phyloP scores from a whole-genome alignment of 495 filamentous ascomycete genomes.

The Schizothecium vesticola region DNA sequence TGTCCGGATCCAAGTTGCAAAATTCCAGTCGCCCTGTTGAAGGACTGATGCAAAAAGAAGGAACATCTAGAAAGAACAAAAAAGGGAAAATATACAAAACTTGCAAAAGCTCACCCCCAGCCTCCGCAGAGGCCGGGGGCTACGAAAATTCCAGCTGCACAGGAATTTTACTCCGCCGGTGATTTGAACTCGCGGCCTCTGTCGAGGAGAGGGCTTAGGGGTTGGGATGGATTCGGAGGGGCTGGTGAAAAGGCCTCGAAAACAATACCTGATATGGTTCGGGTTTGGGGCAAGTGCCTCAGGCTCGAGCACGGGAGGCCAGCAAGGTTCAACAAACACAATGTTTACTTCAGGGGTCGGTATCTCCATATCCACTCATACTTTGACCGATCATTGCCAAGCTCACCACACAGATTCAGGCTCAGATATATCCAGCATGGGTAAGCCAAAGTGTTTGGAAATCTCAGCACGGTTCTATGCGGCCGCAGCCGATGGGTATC shows the following conservation, averaged over 20 bases:
- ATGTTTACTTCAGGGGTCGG: not conserved
- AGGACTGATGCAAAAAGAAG: not conserved
- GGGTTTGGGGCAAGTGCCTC: not conserved
- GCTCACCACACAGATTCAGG: not conserved
- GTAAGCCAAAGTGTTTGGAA: not conserved
- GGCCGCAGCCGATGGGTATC: constrained; percentile 24
- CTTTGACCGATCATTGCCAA: not conserved
- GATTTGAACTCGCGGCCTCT: not conserved
- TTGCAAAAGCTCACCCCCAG: not conserved
- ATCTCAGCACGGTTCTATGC: not conserved
- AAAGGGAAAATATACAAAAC: not conserved
- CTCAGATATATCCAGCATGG: not conserved
- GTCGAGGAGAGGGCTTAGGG: not conserved
- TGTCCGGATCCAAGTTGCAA: not conserved
- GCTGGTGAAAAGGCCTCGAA: not conserved
- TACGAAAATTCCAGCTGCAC: not conserved
- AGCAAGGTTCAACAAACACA: not conserved
- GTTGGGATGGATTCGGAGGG: not conserved
- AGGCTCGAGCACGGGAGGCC: not conserved
- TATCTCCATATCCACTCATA: not conserved
- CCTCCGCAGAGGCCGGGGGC: not conserved
- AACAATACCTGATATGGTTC: not conserved
- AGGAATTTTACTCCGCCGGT: not conserved
- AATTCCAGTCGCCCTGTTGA: not conserved
- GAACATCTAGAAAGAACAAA: not conserved